Percentiles rank a stretch among this genome's conserved stretches.
These are phyloP conservation scores for Epithemia pelagica DNA, from an alignment of 108 stramenopile species.

Conservation along the genomic window DNA sequence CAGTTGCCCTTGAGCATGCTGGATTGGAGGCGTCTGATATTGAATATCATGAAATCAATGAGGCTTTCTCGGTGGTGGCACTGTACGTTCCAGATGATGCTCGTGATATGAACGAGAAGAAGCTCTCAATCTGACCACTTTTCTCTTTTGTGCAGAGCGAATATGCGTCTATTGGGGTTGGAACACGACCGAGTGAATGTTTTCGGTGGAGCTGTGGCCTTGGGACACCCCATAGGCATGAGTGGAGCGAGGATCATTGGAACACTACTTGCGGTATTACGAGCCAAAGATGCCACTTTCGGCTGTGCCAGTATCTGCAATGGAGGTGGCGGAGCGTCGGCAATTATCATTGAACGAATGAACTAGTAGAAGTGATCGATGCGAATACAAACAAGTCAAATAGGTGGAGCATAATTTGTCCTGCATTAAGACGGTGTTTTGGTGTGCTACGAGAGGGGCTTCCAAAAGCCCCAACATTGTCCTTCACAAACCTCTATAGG, in stretches of 20 bases:
- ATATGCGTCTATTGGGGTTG: constrained; percentile 69
- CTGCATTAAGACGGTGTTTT: too few species aligned
- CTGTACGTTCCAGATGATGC: too few species aligned
- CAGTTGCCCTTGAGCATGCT: constrained; percentile 74
- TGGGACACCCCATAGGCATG: constrained; percentile 97
- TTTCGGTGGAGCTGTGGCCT: constrained; percentile 89
- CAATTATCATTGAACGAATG: constrained; percentile 91
- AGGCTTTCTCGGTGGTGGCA: constrained; percentile 95
- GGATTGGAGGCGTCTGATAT: constrained; percentile 73
- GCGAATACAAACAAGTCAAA: too few species aligned
- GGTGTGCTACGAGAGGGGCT: too few species aligned
- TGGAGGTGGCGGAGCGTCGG: constrained; percentile 97
- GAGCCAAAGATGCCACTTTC: constrained; percentile 76
- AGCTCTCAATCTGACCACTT: too few species aligned
- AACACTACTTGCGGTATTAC: constrained; percentile 75
- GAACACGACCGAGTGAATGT: constrained; percentile 82
- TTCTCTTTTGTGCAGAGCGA: constrained; percentile 31
- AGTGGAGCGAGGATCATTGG: constrained; percentile 92
- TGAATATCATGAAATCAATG: constrained; percentile 96
- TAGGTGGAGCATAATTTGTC: not conserved
- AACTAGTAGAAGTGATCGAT: not conserved
- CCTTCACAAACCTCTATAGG: constrained; percentile 55
- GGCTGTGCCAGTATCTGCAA: constrained; percentile 97
- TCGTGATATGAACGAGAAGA: too few species aligned
- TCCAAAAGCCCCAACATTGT: constrained; percentile 81